A percentile compares a stretch with the other conserved stretches of the same genome.
Evolutionary conservation across 2,329 filamentous ascomycete species (phyloP).

Genomic region (Aspergillus uvarum): DNA sequence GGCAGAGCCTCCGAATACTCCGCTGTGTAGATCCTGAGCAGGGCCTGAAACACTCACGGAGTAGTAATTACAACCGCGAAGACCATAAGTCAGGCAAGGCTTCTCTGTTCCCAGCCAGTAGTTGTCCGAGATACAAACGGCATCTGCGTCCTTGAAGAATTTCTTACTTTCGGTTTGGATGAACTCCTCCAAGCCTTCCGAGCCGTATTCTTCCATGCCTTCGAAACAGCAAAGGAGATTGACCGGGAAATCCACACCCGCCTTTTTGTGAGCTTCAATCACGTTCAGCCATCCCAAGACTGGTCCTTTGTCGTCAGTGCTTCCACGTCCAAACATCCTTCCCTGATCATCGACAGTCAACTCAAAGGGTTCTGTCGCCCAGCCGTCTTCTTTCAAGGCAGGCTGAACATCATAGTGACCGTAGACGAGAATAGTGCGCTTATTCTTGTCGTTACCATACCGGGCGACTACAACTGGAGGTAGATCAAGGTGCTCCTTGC

Average conservation of each 20-base stretch:
- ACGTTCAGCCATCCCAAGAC: constrained; percentile 97
- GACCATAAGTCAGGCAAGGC: constrained; percentile 94
- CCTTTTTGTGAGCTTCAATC: constrained; percentile 96
- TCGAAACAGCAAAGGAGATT: constrained; percentile 99
- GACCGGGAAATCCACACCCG: constrained; percentile 89
- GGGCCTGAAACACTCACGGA: constrained; percentile 86
- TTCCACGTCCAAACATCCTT: constrained; percentile 93
- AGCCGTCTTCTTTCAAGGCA: constrained; percentile 87
- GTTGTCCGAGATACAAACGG: constrained; percentile 98
- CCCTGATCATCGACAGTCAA: constrained; percentile 84
- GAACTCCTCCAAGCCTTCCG: constrained; percentile 91
- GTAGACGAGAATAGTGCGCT: constrained; percentile 94
- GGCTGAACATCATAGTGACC: constrained; percentile 99
- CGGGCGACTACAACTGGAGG: constrained; percentile 89
- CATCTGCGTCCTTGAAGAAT: constrained; percentile 93
- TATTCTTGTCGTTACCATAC: constrained; percentile 88
- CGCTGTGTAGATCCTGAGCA: constrained; percentile 90
- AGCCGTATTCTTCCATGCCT: constrained; percentile 99
- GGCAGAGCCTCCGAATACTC: constrained; percentile 92
- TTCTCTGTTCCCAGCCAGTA: constrained; percentile 99
- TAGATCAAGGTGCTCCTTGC: constrained; percentile 84
- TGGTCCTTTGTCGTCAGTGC: constrained; percentile 96
- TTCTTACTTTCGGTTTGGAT: constrained; percentile 88
- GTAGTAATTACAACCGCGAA: constrained; percentile 98
- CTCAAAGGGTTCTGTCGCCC: constrained; percentile 92